phyloP scores from a whole-genome alignment of 1,284 basidiomycete genomes.

The Puccinia novopanici region DNA sequence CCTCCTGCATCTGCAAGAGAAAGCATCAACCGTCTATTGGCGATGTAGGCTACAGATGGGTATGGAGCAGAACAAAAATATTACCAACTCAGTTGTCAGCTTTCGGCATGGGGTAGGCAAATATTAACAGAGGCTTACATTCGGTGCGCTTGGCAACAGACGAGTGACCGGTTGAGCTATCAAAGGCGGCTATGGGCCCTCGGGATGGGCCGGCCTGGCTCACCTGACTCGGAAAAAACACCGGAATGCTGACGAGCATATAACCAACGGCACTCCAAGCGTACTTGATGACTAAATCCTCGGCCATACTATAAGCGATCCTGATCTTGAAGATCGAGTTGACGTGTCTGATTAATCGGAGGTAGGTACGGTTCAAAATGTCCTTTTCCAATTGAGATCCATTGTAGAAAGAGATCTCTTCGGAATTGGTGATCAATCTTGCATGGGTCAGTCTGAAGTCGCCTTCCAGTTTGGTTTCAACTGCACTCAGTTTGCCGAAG shows the following conservation, averaged over 20 bases:
- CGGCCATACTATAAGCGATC: slow-evolving; percentile 73
- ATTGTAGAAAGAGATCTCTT: slow-evolving; percentile 95
- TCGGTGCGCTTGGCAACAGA: slow-evolving; percentile 51
- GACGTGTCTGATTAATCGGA: slow-evolving; percentile 79
- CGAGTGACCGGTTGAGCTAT: slow-evolving; percentile 23
- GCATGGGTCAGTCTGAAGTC: slow-evolving; percentile 89
- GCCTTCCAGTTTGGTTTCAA: slow-evolving; percentile 79
- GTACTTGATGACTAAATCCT: slow-evolving; percentile 92
- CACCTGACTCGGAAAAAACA: slow-evolving; percentile 63
- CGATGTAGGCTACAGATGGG: slow-evolving; percentile 68
- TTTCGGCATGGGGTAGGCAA: neutral
- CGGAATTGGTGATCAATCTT: slow-evolving; percentile 82
- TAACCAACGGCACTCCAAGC: slow-evolving; percentile 89
- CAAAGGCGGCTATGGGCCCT: slow-evolving; percentile 34
- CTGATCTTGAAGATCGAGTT: slow-evolving; percentile 85
- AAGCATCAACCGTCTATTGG: slow-evolving; percentile 85
- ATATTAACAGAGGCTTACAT: slow-evolving; percentile 22
- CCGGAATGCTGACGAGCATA: slow-evolving; percentile 80
- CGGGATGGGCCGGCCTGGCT: slow-evolving; percentile 2
- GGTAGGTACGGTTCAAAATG: slow-evolving; percentile 78
- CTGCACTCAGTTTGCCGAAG: slow-evolving; percentile 85
- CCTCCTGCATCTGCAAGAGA: slow-evolving; percentile 94
- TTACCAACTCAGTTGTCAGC: neutral
- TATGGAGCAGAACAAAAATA: neutral
- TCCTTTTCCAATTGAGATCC: slow-evolving; percentile 80